Evolutionary conservation across 2,329 filamentous ascomycete species (phyloP), one percentile per base, ranked within the genome.

Genomic region (Aspergillus niger): DNA sequence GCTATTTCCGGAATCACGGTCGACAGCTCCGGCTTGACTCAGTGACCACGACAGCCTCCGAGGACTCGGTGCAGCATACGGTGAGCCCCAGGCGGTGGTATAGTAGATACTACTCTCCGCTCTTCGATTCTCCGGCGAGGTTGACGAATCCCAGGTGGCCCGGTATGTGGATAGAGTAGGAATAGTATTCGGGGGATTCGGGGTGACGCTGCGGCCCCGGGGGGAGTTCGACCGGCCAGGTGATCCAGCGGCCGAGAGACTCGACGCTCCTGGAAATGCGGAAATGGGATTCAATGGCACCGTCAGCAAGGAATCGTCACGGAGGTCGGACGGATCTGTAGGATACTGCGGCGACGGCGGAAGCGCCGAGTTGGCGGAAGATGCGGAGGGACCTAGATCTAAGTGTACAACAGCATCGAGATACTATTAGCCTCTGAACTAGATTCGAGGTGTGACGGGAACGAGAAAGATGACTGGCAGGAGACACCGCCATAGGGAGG

Each of bases 21-120:
- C 71, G 58, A 74, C 47, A 55, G 88, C 60, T 77, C 77, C 68
- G 83, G 85, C 74, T 63, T 76, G 76, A 64, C 73, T 76, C 43
- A 76, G 61, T 55, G 74, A 73, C 65, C 74, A 71, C 60, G 78
- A 77, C 24, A 77, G 67, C 65, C 73, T 72, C 54, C 77, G 74
- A 54, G 78, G 75, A 66, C 79, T 89, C 11, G 83, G 80, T 41
- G 89, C 84, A 58, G 90, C 88, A 78, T 97, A 97, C 22, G 93
- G 93, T 57, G 92, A 97, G 59, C 93, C 93, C 92, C 93, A 97
- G 74, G 89, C 93, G 52, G 92, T 89, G 50, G 91, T 95, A 71
- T 86, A 86, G 72, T 85, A 86, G 50, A 81, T 74, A 64, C 79
- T 81, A 60, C 80, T 82, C 64, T 82, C 81, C 48, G 78, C 77